phyloP scores from a whole-genome alignment of 148 eudicot species.

The Rhododendron vialii region DNA sequence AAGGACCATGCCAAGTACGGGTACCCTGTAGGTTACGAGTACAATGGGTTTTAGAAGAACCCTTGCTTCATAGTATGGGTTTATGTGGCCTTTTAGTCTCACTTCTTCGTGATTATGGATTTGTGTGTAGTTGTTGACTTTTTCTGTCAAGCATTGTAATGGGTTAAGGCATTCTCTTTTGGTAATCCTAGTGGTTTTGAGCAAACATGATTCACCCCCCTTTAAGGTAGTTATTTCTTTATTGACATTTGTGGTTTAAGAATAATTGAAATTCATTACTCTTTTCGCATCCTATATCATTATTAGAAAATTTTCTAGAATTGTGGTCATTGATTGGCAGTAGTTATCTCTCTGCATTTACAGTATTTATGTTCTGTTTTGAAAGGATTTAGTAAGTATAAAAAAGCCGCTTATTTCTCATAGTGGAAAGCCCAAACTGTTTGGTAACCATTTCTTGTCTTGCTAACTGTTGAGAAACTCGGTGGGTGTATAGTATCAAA shows the following conservation, averaged over 20 bases:
- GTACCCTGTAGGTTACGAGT: background rate
- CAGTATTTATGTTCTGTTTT: background rate
- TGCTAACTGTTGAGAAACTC: background rate
- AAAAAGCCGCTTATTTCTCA: too few species aligned
- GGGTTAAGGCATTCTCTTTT: background rate
- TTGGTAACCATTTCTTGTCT: background rate
- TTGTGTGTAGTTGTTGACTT: background rate
- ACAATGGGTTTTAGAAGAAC: background rate
- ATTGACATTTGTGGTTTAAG: background rate
- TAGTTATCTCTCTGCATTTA: background rate
- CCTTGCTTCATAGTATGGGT: background rate
- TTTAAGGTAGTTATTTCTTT: background rate
- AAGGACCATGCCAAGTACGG: background rate
- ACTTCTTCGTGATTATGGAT: background rate
- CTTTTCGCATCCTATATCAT: background rate
- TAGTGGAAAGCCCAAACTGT: background rate
- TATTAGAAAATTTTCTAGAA: background rate
- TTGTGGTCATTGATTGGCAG: background rate
- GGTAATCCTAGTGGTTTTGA: background rate
- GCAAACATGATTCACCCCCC: background rate
- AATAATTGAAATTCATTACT: background rate
- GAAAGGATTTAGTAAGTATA: background rate
- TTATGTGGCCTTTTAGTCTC: background rate
- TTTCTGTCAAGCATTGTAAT: background rate
- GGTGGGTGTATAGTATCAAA: background rate